Evolutionary conservation across 2,329 filamentous ascomycete genomes (phyloP).

Genomic region (Ophiosphaerella korrae): DNA sequence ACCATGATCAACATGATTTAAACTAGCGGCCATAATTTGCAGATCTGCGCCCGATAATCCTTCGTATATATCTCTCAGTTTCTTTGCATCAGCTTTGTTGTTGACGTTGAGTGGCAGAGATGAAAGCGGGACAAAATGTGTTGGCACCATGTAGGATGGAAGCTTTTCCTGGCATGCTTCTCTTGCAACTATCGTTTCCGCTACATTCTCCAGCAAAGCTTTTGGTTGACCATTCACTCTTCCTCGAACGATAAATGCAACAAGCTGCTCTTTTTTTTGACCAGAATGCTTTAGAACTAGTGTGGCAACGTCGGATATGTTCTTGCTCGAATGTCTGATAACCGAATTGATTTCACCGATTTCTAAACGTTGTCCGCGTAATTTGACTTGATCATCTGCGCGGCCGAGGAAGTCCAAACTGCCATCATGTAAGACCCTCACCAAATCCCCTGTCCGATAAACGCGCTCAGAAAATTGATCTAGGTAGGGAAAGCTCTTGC

Average conservation of each 20-base stretch:
- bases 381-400: constrained; percentile 89
- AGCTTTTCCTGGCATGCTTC: constrained; percentile 71
- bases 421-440: constrained; percentile 77
- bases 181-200: constrained; percentile 28
- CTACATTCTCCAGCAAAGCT: constrained; percentile 24
- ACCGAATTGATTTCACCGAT: constrained; percentile 89
- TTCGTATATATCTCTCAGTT: constrained; percentile 69
- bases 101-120: constrained; percentile 82
- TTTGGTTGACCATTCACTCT: constrained; percentile 21
- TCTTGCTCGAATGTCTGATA: constrained; percentile 65
- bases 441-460: constrained; percentile 89
- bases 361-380: constrained; percentile 86
- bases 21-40: constrained; percentile 55
- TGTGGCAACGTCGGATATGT: constrained; percentile 73
- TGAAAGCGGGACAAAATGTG: constrained; percentile 74
- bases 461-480: constrained; percentile 55
- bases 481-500: constrained; percentile 74
- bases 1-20: constrained; percentile 20
- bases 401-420: constrained; percentile 88
- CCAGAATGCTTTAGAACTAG: constrained; percentile 73
- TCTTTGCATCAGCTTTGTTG: constrained; percentile 83
- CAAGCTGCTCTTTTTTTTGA: constrained; percentile 80
- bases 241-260: constrained; percentile 67
- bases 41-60: constrained; percentile 65
- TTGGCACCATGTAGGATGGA: constrained; percentile 89